Evolutionary conservation across 495 filamentous ascomycete genomes (phyloP), one percentile per base, ranked within the genome.

Genomic region (Penicillium subrubescens): DNA sequence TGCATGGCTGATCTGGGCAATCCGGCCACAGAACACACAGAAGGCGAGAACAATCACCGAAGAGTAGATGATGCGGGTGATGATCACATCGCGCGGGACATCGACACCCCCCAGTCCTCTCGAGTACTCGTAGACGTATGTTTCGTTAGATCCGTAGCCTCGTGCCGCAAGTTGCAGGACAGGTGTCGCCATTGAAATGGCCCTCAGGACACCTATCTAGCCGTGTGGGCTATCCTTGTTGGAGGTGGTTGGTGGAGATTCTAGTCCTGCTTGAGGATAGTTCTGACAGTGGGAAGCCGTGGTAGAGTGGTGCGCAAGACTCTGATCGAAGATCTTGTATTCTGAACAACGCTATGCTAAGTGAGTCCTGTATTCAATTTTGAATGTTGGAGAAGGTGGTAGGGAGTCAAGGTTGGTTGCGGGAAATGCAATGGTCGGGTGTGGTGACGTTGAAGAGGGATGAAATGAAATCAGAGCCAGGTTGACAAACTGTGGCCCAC

Each of bases 1-100:
- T 12, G 80, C 79, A 71, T 92, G 91, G 67, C 81, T 84, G 60
- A 89, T 81, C 31, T 90, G 81, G n/a, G 85, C 78, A 12, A 89
- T 69, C 48, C 89, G 82, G 55, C 84, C 83, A 53, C 82, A 70
- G 51, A 91, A 80, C 25, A 88, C 71, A 10, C 79, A 58, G 17
- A 85, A 70, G 37, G 82, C 82, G 10, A 89, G 68, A 5, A 69
- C 62, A 6, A 79, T 69, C 35, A 90, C 75, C 1, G 82, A 82
- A 7, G 73, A 39, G 73, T 80, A 79, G 63, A 85, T 78, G 31
- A 80, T 72, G 15, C 71, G 74, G 8, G 77, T 74, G 52, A 82
- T 71, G 7, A 83, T 65, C 21, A 74, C 71, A 73, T 83, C 81
- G 54, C 73, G 74, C 23, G 78, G 75, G 15, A 83, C 73, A 44